Base-by-base conservation (phyloP, 768 basidiomycete genomes). In the Pisolithus tinctorius region DNA sequence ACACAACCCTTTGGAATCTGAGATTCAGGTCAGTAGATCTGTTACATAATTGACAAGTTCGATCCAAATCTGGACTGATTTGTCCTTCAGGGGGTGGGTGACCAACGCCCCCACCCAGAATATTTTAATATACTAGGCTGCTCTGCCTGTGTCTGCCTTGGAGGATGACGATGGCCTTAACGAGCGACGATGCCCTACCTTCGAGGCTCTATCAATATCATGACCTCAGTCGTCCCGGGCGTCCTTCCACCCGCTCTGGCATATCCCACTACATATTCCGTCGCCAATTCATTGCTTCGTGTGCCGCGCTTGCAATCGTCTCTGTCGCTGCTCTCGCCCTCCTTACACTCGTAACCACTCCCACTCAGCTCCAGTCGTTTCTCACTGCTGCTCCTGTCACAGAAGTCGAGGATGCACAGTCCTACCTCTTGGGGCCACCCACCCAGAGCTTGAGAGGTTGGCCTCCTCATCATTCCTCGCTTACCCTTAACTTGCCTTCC, bases 391-490 rank as follows among this genome's bases (percentile, higher is more conserved):
- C 39, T 7, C 38, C 27, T 13, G 39, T 40, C 26, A 14, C 38
- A 1, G 14, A 49, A 3, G 10, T 46, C 13, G 9, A 42, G 0
- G 41, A 45, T 14, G 34, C 37, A 6, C 31, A 54, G 42, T 53
- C 54, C 2, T 63, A 56, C 51, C 57, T 69, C 13, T 52, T 60
- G 8, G 85, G 84, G 0, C 68, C 73, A 2, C 82, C 85, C 9
- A 84, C 82, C 3, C 51, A 64, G 47, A 71, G 69, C 37, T 85
- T 85, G 66, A 71, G 81, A 73, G 81, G 83, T 78, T 51, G 3
- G 34, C 48, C 25, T 39, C 30, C 6, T 5, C 17, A 14, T 20
- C 16, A 4, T 30, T 23, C 10, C 20, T 10, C 25, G 14, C 36
- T 38, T 13, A 47, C 37, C 0, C 20, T 36, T 17, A 50, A 17